Conservation (phyloP, 768 basidiomycete genomes). For the Rhizopogon vesiculosus region DNA sequence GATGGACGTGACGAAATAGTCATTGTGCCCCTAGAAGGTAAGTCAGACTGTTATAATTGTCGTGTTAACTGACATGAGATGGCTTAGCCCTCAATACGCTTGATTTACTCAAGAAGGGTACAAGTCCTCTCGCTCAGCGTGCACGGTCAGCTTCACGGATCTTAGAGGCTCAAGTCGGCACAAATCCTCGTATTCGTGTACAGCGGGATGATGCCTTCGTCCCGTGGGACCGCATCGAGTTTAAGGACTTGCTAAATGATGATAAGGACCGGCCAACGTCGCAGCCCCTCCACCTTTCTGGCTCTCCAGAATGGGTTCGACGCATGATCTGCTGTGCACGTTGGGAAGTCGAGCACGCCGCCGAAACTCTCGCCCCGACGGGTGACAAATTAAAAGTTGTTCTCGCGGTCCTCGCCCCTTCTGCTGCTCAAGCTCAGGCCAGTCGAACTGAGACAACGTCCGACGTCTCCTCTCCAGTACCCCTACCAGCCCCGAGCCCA, state of each 20-base stretch:
- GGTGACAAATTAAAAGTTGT: conserved; percentile 43
- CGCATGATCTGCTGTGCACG: conserved; percentile 79
- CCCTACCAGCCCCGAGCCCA: conserved; percentile 56
- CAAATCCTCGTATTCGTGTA: conserved; percentile 75
- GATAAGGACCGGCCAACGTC: conserved; percentile 20
- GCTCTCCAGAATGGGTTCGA: conserved; percentile 80
- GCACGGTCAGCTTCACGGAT: conserved; percentile 87
- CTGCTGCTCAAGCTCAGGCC: conserved; percentile 20
- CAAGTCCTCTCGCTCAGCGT: conserved; percentile 68
- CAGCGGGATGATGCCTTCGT: conserved; percentile 82
- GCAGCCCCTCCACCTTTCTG: conserved; percentile 20
- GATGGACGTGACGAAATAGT: conserved; percentile 74
- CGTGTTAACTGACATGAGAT: conserved; percentile 6
- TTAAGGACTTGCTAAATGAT: conserved; percentile 33
- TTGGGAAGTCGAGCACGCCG: conserved; percentile 65
- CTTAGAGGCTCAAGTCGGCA: conserved; percentile 82
- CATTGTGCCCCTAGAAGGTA: conserved; percentile 87
- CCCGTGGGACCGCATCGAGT: conserved; percentile 69
- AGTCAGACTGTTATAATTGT: conserved; percentile 12
- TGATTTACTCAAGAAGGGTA: conserved; percentile 90
- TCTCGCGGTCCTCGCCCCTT: conserved; percentile 50
- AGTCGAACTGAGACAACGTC: conserved; percentile 17
- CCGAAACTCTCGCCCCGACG: conserved; percentile 21
- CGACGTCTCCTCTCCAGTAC: conserved; percentile 48
- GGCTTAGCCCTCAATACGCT: conserved; percentile 79